phyloP scores from a whole-genome alignment of 1,284 basidiomycete genomes.

The Meripilus lineatus region DNA sequence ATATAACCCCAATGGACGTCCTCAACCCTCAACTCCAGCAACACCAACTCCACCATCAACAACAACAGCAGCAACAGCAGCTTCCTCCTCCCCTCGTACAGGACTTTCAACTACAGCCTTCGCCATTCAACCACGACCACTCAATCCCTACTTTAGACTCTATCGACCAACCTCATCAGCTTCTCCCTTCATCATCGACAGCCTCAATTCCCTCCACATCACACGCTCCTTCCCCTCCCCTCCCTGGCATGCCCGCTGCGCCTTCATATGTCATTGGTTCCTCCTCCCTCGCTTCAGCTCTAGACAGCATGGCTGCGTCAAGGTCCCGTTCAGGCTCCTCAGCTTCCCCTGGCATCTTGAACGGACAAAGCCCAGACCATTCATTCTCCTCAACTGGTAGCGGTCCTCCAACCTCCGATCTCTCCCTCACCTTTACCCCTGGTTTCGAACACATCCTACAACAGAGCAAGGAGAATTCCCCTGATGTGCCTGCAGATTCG shows the following conservation, averaged over 20 bases:
- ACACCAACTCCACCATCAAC: slow-evolving; percentile 17
- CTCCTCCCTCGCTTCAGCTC: slow-evolving; percentile 31
- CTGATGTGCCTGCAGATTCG: slow-evolving; percentile 29
- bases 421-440: slow-evolving; percentile 26
- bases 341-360: slow-evolving; percentile 29
- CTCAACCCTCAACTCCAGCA: slow-evolving; percentile 14
- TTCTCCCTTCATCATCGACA: slow-evolving; percentile 34
- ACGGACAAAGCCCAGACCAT: slow-evolving; percentile 25
- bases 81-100: slow-evolving; percentile 28
- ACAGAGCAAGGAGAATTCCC: slow-evolving; percentile 21
- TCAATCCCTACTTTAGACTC: slow-evolving; percentile 22
- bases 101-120: slow-evolving; percentile 32
- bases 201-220: slow-evolving; percentile 37
- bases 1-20: slow-evolving; percentile 38
- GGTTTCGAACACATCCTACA: slow-evolving; percentile 18
- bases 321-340: slow-evolving; percentile 34
- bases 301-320: slow-evolving; percentile 25
- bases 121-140: slow-evolving; percentile 22
- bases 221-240: slow-evolving; percentile 37
- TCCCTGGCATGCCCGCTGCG: slow-evolving; percentile 26
- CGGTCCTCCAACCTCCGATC: slow-evolving; percentile 25
- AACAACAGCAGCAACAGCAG: slow-evolving; percentile 21
- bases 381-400: slow-evolving; percentile 27
- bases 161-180: slow-evolving; percentile 23
- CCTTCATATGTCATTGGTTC: slow-evolving; percentile 27